phyloP scores from a whole-genome alignment of 352 stramenopile species.

The Globisporangium iwayamae region DNA sequence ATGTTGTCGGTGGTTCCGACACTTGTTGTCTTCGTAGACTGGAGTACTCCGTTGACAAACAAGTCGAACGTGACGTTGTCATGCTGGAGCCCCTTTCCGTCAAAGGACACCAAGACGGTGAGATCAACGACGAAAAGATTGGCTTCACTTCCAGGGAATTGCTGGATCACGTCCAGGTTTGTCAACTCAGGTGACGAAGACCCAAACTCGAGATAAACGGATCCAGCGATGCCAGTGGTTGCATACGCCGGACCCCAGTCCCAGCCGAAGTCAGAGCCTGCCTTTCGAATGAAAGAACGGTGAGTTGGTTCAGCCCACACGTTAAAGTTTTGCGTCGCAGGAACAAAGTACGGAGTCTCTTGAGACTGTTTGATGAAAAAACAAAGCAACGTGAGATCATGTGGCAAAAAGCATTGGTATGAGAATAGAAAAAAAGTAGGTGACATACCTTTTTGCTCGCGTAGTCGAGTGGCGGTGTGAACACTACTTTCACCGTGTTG shows the following conservation, averaged over 20 bases:
- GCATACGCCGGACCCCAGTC: constrained; percentile 81
- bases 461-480: constrained; percentile 54
- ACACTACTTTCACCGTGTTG: constrained; percentile 60
- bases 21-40: constrained; percentile 16
- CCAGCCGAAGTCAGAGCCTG: constrained; percentile 84
- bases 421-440: neutral
- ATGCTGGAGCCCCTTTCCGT: constrained; percentile 22
- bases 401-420: neutral
- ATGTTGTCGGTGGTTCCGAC: constrained; percentile 18
- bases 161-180: constrained; percentile 42
- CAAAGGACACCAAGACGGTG: constrained; percentile 35
- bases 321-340: constrained; percentile 72
- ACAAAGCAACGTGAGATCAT: neutral
- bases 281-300: constrained; percentile 81
- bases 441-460: constrained; percentile 31
- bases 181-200: constrained; percentile 20
- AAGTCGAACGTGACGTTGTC: constrained; percentile 44
- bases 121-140: constrained; percentile 40
- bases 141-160: constrained; percentile 24
- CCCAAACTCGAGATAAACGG: constrained; percentile 40
- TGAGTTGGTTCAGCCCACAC: constrained; percentile 76
- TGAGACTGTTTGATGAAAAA: constrained; percentile 27
- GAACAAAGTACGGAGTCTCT: constrained; percentile 74
- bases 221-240: constrained; percentile 57
- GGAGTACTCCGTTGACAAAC: constrained; percentile 36